A percentile compares a stretch with the other conserved stretches of the same genome.
These are phyloP conservation scores for Trichomonas tenax DNA, from an alignment of 208 protist species.

Conservation along the genomic window DNA sequence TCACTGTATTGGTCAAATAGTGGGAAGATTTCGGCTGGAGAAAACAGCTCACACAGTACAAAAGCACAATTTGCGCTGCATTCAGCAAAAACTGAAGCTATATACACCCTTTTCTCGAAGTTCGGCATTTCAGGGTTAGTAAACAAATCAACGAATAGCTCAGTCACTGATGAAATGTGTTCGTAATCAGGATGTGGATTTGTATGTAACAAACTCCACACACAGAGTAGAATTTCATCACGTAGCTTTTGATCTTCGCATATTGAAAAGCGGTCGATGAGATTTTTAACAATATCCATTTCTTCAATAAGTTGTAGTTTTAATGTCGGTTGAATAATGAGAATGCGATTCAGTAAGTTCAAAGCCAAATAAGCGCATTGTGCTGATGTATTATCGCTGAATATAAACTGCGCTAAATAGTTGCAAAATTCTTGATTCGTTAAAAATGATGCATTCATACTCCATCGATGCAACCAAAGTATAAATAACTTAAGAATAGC, in stretches of 20 bases:
- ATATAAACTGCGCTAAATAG: not conserved
- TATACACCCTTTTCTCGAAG: not conserved
- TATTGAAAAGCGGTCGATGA: not conserved
- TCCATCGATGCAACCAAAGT: not conserved
- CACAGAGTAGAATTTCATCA: not conserved
- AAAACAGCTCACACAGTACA: not conserved
- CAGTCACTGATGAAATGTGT: not conserved
- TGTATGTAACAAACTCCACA: not conserved
- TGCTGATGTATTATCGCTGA: not conserved
- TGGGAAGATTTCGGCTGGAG: not conserved
- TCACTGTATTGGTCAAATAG: not conserved
- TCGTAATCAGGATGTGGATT: not conserved
- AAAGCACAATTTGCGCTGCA: not conserved
- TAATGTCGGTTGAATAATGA: not conserved
- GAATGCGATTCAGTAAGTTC: not conserved
- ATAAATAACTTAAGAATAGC: not conserved
- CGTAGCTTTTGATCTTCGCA: not conserved
- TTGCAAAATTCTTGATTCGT: not conserved
- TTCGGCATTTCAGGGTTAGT: not conserved
- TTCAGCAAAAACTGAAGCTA: not conserved
- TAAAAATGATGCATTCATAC: not conserved
- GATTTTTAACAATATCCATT: not conserved
- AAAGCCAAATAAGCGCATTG: not conserved
- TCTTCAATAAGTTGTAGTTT: not conserved
- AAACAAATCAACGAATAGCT: not conserved